Evolutionary conservation across 371 early-diverging fungal genomes (phyloP), one percentile per base, ranked within the genome.

Genomic region (Dentiscutata heterogama): DNA sequence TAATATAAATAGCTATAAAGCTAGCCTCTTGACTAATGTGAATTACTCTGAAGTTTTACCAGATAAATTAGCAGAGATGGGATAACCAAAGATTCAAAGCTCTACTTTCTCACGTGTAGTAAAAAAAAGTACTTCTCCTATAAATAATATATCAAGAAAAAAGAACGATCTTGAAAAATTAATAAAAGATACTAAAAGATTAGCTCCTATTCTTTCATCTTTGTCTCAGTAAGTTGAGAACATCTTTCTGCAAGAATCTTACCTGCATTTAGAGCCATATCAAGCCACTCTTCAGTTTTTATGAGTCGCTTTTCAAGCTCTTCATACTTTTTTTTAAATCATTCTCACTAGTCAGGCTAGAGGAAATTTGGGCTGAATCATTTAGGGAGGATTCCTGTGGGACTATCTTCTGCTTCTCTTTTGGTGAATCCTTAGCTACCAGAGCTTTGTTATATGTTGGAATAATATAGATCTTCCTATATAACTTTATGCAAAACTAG

Each of bases 171-270:
- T 67, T 67, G 35, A 67, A 67, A 67, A 67, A 67, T 67, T 67
- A 67, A 67, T 67, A 29, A 67, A 67, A 67, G 67, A 67, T 67
- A 67, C 39, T 67, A 16, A 67, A 67, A 67, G 67, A 67, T 67
- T 67, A 67, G 67, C 67, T 67, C 5, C 67, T 67, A 67, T 67
- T 4, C 14, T 4, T 29, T 14, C 35, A 35, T 67, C 39, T 67
- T 67, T 67, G 67, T 14, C 35, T 67, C 35, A 29, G 3, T 67
- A 67, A 67, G 35, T 20, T 67, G n/a, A 29, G 67, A 67, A 51
- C 51, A 71, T 71, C 13, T 71, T 46, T 71, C 22, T 46, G 22
- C 71, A 71, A 71, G 71, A 71, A 71, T 2, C 6, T 51, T 71
- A 71, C 53, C 16, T 8, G 71, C n/a, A 25, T 46, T 71, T 71